A percentile compares a stretch with the other conserved stretches of the same genome.
These are phyloP conservation scores for Agastache rugosa DNA, from an alignment of 257 asterid genomes.

Conservation along the genomic window DNA sequence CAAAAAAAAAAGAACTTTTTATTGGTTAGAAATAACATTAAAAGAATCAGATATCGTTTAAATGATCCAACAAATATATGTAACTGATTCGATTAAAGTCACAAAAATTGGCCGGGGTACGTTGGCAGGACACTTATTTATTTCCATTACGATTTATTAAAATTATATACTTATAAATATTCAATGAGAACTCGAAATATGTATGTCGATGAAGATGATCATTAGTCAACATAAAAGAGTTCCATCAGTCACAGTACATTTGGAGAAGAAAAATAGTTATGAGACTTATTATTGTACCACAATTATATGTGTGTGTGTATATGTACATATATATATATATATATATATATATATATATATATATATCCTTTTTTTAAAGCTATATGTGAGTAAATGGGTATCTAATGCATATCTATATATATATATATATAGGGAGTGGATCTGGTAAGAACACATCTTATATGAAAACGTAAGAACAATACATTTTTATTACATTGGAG, in stretches of 20 bases:
- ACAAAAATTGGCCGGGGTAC: neutral
- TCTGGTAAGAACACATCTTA: too few species aligned
- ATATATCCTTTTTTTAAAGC: too few species aligned
- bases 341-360: too few species aligned
- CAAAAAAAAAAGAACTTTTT: too few species aligned
- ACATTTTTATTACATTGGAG: too few species aligned
- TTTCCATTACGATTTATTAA: neutral
- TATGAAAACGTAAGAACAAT: too few species aligned
- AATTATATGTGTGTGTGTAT: neutral
- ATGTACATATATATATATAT: too few species aligned
- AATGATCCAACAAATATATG: neutral
- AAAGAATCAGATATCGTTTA: neutral
- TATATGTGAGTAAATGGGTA: too few species aligned
- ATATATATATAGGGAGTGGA: too few species aligned
- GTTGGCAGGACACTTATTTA: neutral
- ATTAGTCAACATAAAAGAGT: neutral
- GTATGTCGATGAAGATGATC: neutral
- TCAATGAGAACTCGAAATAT: slow-evolving; percentile 1
- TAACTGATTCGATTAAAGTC: slow-evolving; percentile 9
- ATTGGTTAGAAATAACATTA: neutral
- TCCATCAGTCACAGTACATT: neutral
- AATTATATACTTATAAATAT: neutral
- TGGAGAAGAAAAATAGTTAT: neutral
- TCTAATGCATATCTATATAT: too few species aligned
- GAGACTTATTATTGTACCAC: neutral